phyloP scores from a whole-genome alignment of 192 early-diverging fungal genomes.

The Kickxella alabastrina region DNA sequence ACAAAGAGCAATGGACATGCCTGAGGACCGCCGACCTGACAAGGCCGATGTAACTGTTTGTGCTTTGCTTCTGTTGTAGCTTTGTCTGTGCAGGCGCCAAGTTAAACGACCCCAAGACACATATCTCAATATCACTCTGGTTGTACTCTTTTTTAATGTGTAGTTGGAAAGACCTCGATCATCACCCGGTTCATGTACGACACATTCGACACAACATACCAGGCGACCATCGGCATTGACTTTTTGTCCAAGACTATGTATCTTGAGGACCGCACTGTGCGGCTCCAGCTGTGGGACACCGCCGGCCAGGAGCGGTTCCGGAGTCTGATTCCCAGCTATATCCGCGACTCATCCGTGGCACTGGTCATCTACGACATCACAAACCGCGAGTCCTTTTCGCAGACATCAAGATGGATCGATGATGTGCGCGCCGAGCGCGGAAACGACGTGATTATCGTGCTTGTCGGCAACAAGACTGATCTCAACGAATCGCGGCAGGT shows the following conservation, averaged over 20 bases:
- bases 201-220: slow-evolving; percentile 99
- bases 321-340: slow-evolving; percentile 95
- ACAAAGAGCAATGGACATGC: no score
- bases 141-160: background rate
- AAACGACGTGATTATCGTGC: slow-evolving; percentile 95
- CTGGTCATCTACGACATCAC: slow-evolving; percentile 98
- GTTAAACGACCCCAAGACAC: no score
- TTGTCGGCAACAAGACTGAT: slow-evolving; percentile 99
- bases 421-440: slow-evolving; percentile 98
- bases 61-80: no score
- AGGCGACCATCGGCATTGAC: slow-evolving; percentile 97
- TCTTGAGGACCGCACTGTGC: slow-evolving; percentile 94
- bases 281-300: slow-evolving; percentile 98
- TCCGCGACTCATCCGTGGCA: slow-evolving; percentile 96
- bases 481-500: slow-evolving; percentile 93
- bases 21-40: no score
- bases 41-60: no score
- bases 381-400: slow-evolving; percentile 92
- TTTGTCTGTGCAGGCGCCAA: no score
- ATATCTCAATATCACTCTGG: no score
- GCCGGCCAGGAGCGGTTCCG: slow-evolving; percentile 99
- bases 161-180: slow-evolving; percentile 97
- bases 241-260: slow-evolving; percentile 99
- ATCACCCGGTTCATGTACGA: slow-evolving; percentile 99
- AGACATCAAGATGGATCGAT: slow-evolving; percentile 98